These are phyloP conservation scores for Paramarasmius palmivorus DNA, from an alignment of 1,284 basidiomycete genomes.

Conservation along the genomic window DNA sequence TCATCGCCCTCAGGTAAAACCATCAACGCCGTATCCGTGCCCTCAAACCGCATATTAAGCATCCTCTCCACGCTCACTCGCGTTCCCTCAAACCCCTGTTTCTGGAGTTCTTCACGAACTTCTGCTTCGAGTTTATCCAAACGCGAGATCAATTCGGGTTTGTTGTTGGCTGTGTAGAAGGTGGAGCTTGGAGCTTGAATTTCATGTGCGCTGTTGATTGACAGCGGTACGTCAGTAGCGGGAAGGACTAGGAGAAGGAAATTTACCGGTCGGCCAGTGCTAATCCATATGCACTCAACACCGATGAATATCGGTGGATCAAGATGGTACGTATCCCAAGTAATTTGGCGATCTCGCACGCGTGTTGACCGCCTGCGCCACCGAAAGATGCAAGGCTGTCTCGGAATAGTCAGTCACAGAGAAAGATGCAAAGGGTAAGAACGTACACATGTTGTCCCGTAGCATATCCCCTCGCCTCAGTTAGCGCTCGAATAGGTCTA, in stretches of 20 bases:
- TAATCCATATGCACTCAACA: constrained; percentile 89
- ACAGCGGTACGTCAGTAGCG: neutral
- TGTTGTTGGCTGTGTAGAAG: constrained; percentile 62
- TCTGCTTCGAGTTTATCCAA: constrained; percentile 67
- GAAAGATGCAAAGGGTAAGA: neutral
- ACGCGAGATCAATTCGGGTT: constrained; percentile 54
- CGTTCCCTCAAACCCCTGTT: constrained; percentile 79
- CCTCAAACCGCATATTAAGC: constrained; percentile 92
- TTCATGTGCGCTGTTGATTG: constrained; percentile 70
- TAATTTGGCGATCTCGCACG: constrained; percentile 82
- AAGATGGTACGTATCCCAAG: constrained; percentile 84
- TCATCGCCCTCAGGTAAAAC: constrained; percentile 56
- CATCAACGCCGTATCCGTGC: constrained; percentile 92
- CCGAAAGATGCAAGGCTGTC: constrained; percentile 83
- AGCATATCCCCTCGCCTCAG: constrained; percentile 87
- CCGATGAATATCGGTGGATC: constrained; percentile 85
- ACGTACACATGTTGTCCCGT: constrained; percentile 79
- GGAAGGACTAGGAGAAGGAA: neutral
- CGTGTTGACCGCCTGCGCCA: constrained; percentile 91
- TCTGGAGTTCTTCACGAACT: constrained; percentile 66
- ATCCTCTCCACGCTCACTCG: constrained; percentile 77
- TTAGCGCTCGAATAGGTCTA: constrained; percentile 88
- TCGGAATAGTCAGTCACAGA: constrained; percentile 2
- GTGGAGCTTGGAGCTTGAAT: constrained; percentile 85
- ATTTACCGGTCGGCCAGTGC: constrained; percentile 83